Conservation (phyloP, 352 stramenopile species). For the Phytopythium mirpurense region DNA sequence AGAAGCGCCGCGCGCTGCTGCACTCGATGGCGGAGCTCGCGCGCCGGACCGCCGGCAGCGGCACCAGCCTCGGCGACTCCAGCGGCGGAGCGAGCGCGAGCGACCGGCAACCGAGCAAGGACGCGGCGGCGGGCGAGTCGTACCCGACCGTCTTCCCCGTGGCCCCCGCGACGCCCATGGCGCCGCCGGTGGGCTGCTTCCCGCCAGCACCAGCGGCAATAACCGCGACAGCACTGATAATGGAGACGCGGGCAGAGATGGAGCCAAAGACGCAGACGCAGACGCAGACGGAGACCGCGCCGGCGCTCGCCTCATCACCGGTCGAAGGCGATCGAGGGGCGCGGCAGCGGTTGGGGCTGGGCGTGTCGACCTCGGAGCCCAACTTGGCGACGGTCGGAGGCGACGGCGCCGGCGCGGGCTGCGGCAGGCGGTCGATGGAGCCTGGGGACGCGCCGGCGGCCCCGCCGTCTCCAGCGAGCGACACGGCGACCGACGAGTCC, state of each 20-base stretch:
- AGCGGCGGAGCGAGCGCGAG: background rate
- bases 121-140: background rate
- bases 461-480: conserved; percentile 15
- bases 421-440: background rate
- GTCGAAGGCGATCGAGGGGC: conserved; percentile 11
- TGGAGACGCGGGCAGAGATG: no score
- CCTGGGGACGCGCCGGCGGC: background rate
- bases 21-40: conserved; percentile 32
- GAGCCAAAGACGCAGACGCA: no score
- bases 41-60: conserved; percentile 10
- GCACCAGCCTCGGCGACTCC: background rate
- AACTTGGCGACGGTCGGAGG: conserved; percentile 6
- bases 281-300: no score
- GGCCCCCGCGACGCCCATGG: conserved; percentile 4
- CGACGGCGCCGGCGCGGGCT: background rate
- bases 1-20: conserved; percentile 28
- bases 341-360: conserved; percentile 4
- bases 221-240: background rate
- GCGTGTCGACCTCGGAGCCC: conserved; percentile 10
- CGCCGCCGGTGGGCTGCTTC: background rate
- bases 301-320: conserved; percentile 15
- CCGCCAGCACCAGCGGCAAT: background rate
- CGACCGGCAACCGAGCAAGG: background rate
- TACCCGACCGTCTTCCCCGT: conserved; percentile 4
- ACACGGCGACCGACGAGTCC: conserved; percentile 23